Percentiles rank a stretch among this genome's conserved stretches.
These are phyloP conservation scores for Nakazawaea sp. DNA, from an alignment of 805 yeast species.

Conservation along the genomic window DNA sequence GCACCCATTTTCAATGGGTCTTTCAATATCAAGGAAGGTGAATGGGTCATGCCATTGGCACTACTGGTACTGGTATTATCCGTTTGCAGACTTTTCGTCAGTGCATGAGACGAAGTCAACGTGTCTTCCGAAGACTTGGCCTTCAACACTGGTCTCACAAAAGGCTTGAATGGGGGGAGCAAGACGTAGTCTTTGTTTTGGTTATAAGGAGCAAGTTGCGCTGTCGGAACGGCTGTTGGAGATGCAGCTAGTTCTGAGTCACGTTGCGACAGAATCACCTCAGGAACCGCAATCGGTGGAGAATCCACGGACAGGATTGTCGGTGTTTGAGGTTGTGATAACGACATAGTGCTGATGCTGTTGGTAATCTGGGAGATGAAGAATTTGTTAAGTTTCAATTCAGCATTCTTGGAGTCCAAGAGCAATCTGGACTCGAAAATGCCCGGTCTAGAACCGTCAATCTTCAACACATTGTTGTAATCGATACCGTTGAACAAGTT, in stretches of 20 bases:
- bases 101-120: background rate
- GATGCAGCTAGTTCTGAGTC: background rate
- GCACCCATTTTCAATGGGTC: background rate
- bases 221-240: background rate
- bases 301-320: background rate
- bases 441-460: conserved; percentile 58
- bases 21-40: conserved; percentile 8
- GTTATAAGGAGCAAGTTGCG: background rate
- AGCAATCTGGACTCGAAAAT: conserved; percentile 51
- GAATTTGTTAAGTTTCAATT: conserved; percentile 33
- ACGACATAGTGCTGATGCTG: conserved; percentile 24
- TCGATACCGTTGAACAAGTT: conserved; percentile 49
- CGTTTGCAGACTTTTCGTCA: background rate
- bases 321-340: background rate
- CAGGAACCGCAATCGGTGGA: too few relatives aligned
- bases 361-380: conserved; percentile 29
- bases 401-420: conserved; percentile 42
- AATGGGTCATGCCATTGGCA: background rate
- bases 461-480: conserved; percentile 37
- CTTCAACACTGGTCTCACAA: conserved; percentile 5
- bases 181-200: conserved; percentile 6
- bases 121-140: conserved; percentile 6
- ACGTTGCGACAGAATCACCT: background rate
- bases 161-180: conserved; percentile 9
- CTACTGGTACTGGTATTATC: background rate